Base-by-base conservation (phyloP, 2,329 filamentous ascomycete genomes). In the Aspergillus proliferans region DNA sequence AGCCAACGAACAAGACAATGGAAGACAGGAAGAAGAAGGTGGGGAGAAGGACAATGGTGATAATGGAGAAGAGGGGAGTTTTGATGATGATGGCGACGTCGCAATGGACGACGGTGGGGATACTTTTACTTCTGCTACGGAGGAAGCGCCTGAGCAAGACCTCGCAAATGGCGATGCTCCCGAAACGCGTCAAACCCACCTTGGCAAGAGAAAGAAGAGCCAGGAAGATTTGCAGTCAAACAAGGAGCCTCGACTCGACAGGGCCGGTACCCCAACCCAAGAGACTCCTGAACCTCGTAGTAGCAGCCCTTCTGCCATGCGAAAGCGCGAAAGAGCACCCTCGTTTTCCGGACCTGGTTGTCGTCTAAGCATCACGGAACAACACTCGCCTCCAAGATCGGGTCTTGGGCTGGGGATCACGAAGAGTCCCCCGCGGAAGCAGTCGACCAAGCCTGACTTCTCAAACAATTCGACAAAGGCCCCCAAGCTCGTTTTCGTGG, bases 321-420 rank as follows among this genome's bases (percentile, higher is more conserved):
- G 49, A 15, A 56, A 43, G 39, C 45, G 47, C 3, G 51, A 51
- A 14, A 43, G 54, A n/a, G 47, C 43, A 19, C 54, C 59, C 12
- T 58, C 58, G 2, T 59, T 59, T 43, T 59, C 60, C 9, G 52
- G 53, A 15, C 45, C 53, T 26, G 48, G 49, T 22, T 55, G 55
- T 19, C 56, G 46, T 8, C 39, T 50, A 18, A 60, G 53, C 40
- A 53, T 58, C 50, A 40, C 43, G 5, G 49, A 55, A 28, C 42
- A 46, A 30, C 39, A 36, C 15, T 52, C 54, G 36, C 36, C 43
- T 22, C 36, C 47, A 4, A 57, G 47, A 14, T 44, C 44, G 18
- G 59, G 58, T 21, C 47, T 64, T 15, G 63, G 59, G 3, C 46
- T 65, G 21, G 64, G 61, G 4, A 64, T 66, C 14, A 64, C 63